These are phyloP conservation scores for Annulohypoxylon maeteangense DNA, from an alignment of 495 filamentous ascomycete species.

Conservation along the genomic window DNA sequence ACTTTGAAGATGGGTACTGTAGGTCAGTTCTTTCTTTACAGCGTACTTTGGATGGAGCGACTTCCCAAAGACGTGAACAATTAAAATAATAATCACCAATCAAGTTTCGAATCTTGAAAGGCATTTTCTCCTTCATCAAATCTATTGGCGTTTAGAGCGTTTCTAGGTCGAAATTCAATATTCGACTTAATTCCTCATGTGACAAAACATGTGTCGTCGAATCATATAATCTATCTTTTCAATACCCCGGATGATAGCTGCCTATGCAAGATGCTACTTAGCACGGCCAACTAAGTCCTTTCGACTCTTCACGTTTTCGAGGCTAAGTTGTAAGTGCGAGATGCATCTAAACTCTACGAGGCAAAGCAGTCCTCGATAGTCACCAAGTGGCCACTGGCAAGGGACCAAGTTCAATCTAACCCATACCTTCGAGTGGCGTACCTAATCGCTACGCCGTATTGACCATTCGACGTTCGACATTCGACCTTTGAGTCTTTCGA, in stretches of 20 bases:
- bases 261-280: not conserved
- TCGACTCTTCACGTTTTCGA: constrained; percentile 20
- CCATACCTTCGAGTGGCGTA: not conserved
- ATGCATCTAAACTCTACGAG: constrained; percentile 5
- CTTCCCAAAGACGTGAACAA: not conserved
- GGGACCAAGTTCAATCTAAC: constrained; percentile 4
- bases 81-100: not conserved
- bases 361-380: not conserved
- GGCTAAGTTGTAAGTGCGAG: constrained; percentile 6
- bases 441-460: not conserved
- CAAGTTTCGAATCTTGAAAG: not conserved
- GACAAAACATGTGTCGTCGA: constrained; percentile 8
- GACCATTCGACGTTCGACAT: not conserved
- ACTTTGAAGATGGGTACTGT: too few relatives aligned
- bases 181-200: not conserved
- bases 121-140: not conserved
- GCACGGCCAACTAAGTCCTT: constrained; percentile 19
- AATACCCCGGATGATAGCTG: constrained; percentile 6
- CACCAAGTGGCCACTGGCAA: not conserved
- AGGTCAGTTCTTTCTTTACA: too few relatives aligned
- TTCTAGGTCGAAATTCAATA: not conserved
- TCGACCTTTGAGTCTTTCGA: not conserved
- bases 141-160: not conserved
- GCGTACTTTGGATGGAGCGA: not conserved
- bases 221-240: constrained; percentile 21